These are phyloP conservation scores for Hansfordia pulvinata DNA, from an alignment of 2,329 filamentous ascomycete genomes.

Conservation along the genomic window DNA sequence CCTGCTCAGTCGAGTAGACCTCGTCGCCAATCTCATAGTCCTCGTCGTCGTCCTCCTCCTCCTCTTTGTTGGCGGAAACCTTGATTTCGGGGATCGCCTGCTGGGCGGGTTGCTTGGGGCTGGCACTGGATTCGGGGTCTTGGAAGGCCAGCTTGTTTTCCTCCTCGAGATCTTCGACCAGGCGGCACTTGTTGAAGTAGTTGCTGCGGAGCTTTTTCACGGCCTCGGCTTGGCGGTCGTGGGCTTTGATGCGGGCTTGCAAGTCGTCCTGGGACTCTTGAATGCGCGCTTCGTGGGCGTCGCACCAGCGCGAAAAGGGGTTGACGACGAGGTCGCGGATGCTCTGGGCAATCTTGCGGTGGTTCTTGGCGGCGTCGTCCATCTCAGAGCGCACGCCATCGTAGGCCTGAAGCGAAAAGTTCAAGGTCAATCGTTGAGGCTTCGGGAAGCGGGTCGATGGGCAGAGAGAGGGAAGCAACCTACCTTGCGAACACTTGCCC, in stretches of 20 bases:
- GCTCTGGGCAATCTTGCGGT: slow-evolving; percentile 91
- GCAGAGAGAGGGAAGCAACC: slow-evolving; percentile 1
- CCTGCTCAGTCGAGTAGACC: slow-evolving; percentile 68
- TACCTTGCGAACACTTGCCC: slow-evolving; percentile 91
- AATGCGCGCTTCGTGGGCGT: slow-evolving; percentile 80
- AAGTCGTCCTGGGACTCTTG: slow-evolving; percentile 93
- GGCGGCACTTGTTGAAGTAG: slow-evolving; percentile 97
- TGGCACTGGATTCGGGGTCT: slow-evolving; percentile 64
- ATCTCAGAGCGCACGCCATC: slow-evolving; percentile 88
- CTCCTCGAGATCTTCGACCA: slow-evolving; percentile 93
- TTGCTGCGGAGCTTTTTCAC: slow-evolving; percentile 89
- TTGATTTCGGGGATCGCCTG: slow-evolving; percentile 70
- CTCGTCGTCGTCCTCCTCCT: slow-evolving; percentile 62
- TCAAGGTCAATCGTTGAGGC: slow-evolving; percentile 9
- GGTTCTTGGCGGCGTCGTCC: slow-evolving; percentile 77
- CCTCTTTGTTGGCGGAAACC: slow-evolving; percentile 54
- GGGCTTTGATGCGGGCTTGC: slow-evolving; percentile 77
- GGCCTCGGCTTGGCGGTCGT: slow-evolving; percentile 79
- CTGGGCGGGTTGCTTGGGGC: slow-evolving; percentile 34
- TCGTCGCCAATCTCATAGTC: slow-evolving; percentile 84
- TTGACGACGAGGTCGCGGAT: slow-evolving; percentile 92
- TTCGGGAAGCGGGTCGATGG: slow-evolving; percentile 2
- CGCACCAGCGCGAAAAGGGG: slow-evolving; percentile 92
- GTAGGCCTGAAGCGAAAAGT: slow-evolving; percentile 54
- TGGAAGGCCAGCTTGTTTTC: slow-evolving; percentile 98